Conservation (phyloP, 345 rosid species). For the Eutrema japonicum region DNA sequence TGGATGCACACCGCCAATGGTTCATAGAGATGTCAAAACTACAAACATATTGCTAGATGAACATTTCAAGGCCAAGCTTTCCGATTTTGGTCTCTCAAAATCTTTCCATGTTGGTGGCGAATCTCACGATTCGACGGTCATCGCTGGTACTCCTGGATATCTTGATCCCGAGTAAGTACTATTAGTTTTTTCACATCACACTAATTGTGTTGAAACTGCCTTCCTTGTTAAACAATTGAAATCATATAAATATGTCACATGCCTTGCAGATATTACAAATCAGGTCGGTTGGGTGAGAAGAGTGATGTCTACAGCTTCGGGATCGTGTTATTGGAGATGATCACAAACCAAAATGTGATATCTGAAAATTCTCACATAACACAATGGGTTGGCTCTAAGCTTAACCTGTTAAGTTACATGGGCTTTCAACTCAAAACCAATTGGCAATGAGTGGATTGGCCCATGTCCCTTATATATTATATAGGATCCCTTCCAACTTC, state of each 20-base stretch:
- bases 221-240: too few species aligned
- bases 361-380: slow-evolving; percentile 1
- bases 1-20: slow-evolving; percentile 53
- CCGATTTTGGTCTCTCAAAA: slow-evolving; percentile 56
- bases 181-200: background rate
- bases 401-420: too few species aligned
- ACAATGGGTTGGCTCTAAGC: slow-evolving; percentile 27
- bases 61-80: slow-evolving; percentile 47
- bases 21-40: slow-evolving; percentile 54
- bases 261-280: slow-evolving; percentile 18
- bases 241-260: too few species aligned
- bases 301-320: slow-evolving; percentile 41
- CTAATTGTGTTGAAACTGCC: background rate
- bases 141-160: slow-evolving; percentile 45
- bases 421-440: too few species aligned
- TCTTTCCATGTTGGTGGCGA: slow-evolving; percentile 33
- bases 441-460: too few species aligned
- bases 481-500: too few species aligned
- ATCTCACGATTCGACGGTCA: slow-evolving; percentile 9
- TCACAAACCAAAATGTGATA: slow-evolving; percentile 40
- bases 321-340: slow-evolving; percentile 38
- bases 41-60: slow-evolving; percentile 52
- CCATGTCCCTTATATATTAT: too few species aligned
- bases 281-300: slow-evolving; percentile 20
- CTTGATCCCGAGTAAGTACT: slow-evolving; percentile 56